Evolutionary conservation across 192 early-diverging fungal genomes (phyloP).

Genomic region (Backusella tarrabulga): DNA sequence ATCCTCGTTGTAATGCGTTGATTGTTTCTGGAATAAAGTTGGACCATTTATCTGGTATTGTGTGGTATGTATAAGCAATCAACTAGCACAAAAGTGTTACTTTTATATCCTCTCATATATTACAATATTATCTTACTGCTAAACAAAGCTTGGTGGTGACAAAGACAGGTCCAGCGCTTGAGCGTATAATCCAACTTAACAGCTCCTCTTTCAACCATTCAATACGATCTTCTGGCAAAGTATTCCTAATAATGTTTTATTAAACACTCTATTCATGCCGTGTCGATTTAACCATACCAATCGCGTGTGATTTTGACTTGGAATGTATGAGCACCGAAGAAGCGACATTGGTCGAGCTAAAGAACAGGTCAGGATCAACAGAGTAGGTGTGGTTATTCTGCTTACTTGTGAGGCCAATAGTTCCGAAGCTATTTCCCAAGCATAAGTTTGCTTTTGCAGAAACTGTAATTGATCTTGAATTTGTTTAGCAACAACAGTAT

Average conservation of each 20-base stretch:
- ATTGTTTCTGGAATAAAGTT: constrained; percentile 47
- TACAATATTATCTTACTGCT: constrained; percentile 36
- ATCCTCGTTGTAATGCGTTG: constrained; percentile 36
- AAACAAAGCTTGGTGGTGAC: constrained; percentile 54
- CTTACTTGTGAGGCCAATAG: constrained; percentile 46
- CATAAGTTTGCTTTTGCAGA: constrained; percentile 48
- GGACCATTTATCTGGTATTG: constrained; percentile 47
- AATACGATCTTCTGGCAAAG: constrained; percentile 47
- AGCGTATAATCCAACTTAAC: constrained; percentile 43
- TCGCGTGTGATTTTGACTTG: constrained; percentile 57
- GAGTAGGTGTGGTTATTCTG: background rate
- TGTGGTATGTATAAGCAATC: constrained; percentile 45
- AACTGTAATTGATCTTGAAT: constrained; percentile 54
- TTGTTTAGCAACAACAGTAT: constrained; percentile 37
- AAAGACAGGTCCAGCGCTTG: constrained; percentile 44
- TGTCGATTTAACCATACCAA: constrained; percentile 37
- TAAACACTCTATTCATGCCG: background rate
- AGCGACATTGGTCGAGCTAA: constrained; percentile 47
- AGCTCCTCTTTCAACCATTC: constrained; percentile 53
- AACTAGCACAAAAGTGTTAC: constrained; percentile 31
- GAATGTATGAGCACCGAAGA: constrained; percentile 60
- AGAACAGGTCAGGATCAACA: background rate
- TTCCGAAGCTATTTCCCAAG: constrained; percentile 58
- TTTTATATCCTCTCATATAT: background rate
- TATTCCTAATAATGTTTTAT: constrained; percentile 34